A percentile compares a stretch with the other conserved stretches of the same genome.
phyloP scores from a whole-genome alignment of 768 basidiomycete species.

The Pisolithus tinctorius region DNA sequence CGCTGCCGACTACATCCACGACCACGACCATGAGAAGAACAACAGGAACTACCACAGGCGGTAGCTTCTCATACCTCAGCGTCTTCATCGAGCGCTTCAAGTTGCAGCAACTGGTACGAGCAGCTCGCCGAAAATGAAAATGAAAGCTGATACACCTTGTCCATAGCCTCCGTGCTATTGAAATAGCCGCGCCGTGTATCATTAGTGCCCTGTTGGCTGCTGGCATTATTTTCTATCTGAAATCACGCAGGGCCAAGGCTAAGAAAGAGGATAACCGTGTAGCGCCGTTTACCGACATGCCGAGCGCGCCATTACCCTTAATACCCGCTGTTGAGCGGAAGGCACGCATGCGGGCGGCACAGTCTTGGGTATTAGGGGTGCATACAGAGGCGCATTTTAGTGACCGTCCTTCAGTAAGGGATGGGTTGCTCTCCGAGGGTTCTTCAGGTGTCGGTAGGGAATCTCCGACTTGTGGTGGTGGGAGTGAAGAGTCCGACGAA shows the following conservation, averaged over 20 bases:
- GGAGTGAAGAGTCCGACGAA: no score
- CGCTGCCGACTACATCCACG: no score
- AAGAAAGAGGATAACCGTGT: neutral
- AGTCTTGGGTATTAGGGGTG: neutral
- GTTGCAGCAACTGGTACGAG: no score
- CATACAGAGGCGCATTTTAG: neutral
- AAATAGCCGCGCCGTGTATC: slow-evolving; percentile 3
- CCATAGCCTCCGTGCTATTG: slow-evolving; percentile 2
- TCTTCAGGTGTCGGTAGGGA: no score
- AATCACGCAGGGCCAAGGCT: slow-evolving; percentile 1
- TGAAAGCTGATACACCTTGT: neutral
- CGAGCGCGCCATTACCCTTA: neutral
- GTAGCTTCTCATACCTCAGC: no score
- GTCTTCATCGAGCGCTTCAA: no score
- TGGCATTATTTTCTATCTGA: slow-evolving; percentile 1
- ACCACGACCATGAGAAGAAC: no score
- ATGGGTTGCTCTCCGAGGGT: no score
- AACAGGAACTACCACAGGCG: no score
- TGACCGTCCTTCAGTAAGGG: neutral
- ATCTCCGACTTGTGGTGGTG: no score
- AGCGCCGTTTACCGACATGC: slow-evolving; percentile 1
- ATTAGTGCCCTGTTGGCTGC: neutral
- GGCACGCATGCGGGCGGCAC: neutral
- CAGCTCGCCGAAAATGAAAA: neutral
- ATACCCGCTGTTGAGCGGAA: neutral